Base-by-base conservation (phyloP, 2,329 filamentous ascomycete genomes). In the Nannizzia gypsea region DNA sequence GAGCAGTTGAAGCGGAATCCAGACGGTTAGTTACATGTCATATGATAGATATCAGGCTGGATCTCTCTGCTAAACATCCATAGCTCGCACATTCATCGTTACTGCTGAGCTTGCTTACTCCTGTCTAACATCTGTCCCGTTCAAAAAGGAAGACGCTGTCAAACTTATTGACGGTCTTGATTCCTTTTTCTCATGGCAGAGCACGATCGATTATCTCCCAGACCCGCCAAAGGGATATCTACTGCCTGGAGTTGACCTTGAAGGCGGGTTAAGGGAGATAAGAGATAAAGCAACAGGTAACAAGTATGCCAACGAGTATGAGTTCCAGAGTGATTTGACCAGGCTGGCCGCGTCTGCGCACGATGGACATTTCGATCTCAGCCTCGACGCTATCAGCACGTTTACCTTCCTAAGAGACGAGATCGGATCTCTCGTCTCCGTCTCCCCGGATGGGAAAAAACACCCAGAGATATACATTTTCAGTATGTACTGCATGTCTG, bases 391-490 rank as follows among this genome's bases (percentile, higher is more conserved):
- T 11, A 31, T 63, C 1, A 63, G 55, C 34, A 56, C 64, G 13
- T 83, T 85, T 55, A 71, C 74, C 6, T 82, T 78, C 65, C 71
- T 77, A 13, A 80, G 81, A 2, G 80, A 83, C 63, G 72, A 78
- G 3, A 74, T 84, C 65, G 76, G 74, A 5, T 74, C 80, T 6
- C 71, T 87, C 0, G 81, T 86, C 0, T 86, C 83, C 0, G 76
- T 86, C 6, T 86, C 83, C 1, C 64, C 72, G 2, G 83, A 87
- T 66, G 84, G 84, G n/a, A 69, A 74, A 17, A 76, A 79, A 58
- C 67, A 83, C 9, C 84, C 84, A 0, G 76, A 82, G 61, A 73
- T 84, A 1, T 86, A 82, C 38, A 52, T 59, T 22, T 61, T 46
- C 24, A n/a, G 63, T 65, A 60, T 55, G 63, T 58, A 20, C 55